Conservation (phyloP, 768 basidiomycete species). For the Tulasnella sp. region DNA sequence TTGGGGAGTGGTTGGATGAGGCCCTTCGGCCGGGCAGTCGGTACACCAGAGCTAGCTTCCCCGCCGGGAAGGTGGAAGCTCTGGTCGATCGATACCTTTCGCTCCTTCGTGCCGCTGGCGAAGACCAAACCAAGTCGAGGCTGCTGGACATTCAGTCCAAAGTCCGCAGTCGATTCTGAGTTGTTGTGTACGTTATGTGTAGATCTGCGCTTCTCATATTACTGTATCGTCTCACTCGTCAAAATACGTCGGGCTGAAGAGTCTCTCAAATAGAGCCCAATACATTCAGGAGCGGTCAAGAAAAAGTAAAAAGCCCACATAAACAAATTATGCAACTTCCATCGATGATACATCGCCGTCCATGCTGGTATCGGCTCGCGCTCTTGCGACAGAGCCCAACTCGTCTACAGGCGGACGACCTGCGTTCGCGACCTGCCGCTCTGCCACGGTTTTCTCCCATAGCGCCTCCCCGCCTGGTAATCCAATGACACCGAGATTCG, state of each 20-base stretch:
- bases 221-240: no score
- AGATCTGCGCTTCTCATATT: no score
- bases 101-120: constrained; percentile 35
- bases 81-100: constrained; percentile 64
- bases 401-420: background rate
- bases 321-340: constrained; percentile 2
- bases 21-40: constrained; percentile 64
- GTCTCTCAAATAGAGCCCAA: background rate
- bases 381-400: background rate
- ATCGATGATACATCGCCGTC: background rate
- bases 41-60: constrained; percentile 53
- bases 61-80: constrained; percentile 63
- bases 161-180: constrained; percentile 16
- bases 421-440: background rate
- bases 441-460: background rate
- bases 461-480: constrained; percentile 8
- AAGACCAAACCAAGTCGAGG: constrained; percentile 6
- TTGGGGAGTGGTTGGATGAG: constrained; percentile 71
- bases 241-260: background rate
- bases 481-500: constrained; percentile 3
- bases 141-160: constrained; percentile 16
- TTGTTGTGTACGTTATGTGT: background rate
- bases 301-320: background rate
- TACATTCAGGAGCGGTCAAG: background rate
- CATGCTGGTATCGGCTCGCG: background rate